A percentile compares a stretch with the other conserved stretches of the same genome.
Conservation (phyloP, 2,329 filamentous ascomycete genomes). For the Penicillium frequentans region DNA sequence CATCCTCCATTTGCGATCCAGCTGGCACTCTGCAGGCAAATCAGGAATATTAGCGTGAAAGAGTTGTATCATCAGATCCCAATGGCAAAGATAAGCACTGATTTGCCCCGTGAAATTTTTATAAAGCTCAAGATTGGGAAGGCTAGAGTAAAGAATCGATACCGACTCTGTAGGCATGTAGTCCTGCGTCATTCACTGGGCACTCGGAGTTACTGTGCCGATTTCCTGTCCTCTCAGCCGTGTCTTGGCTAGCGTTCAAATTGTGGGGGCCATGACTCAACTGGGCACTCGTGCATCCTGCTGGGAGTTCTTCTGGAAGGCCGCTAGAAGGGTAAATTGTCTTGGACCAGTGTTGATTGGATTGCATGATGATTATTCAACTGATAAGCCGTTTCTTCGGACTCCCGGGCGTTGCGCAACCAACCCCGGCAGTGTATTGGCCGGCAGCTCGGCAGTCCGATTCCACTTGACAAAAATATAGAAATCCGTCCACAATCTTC, state of each 20-base stretch:
- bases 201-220: constrained; percentile 10
- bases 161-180: background rate
- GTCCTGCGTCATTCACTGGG: background rate
- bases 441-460: background rate
- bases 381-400: background rate
- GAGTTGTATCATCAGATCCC: background rate
- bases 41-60: too few species aligned
- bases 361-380: constrained; percentile 1
- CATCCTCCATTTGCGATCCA: background rate
- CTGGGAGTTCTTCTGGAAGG: constrained; percentile 24
- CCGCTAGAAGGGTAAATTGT: constrained; percentile 22
- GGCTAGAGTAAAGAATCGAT: too few species aligned
- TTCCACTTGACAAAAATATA: constrained; percentile 3
- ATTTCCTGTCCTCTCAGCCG: background rate
- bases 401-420: background rate
- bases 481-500: background rate
- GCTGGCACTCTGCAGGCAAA: background rate
- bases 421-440: constrained; percentile 4
- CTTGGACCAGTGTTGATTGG: constrained; percentile 9
- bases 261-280: constrained; percentile 2
- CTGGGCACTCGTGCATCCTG: background rate
- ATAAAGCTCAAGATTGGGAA: too few species aligned
- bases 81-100: background rate
- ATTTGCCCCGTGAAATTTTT: background rate
- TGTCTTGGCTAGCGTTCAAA: background rate